Conservation (phyloP, 768 basidiomycete genomes). For the Russula earlei region DNA sequence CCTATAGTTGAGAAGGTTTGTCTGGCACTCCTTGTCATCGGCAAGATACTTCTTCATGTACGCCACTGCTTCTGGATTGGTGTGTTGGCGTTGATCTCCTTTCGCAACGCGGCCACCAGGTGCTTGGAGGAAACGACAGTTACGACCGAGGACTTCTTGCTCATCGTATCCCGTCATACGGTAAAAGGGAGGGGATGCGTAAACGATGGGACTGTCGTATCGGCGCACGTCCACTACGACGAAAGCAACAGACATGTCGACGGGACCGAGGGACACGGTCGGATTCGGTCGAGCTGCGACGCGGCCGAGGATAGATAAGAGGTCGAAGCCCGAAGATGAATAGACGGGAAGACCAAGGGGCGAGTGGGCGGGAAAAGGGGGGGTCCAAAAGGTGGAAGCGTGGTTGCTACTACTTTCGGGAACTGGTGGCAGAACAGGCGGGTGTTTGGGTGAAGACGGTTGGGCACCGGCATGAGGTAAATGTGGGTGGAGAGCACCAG, state of each 20-base stretch:
- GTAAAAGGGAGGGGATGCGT: slow-evolving; percentile 80
- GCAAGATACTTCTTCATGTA: slow-evolving; percentile 56
- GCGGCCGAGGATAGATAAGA: slow-evolving; percentile 70
- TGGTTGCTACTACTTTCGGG: background rate
- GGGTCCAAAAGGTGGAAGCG: background rate
- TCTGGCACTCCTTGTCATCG: slow-evolving; percentile 83
- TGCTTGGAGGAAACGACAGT: slow-evolving; percentile 86
- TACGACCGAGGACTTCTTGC: slow-evolving; percentile 73
- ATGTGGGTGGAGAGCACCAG: slow-evolving; percentile 6
- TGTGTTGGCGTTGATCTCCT: slow-evolving; percentile 48
- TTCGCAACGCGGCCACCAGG: slow-evolving; percentile 50
- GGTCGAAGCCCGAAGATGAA: slow-evolving; percentile 85
- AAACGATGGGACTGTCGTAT: slow-evolving; percentile 81
- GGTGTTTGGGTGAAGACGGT: background rate
- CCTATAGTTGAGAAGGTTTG: slow-evolving; percentile 77
- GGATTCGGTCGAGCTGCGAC: slow-evolving; percentile 70
- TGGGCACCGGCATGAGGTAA: background rate
- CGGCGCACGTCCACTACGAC: slow-evolving; percentile 78
- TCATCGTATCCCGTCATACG: slow-evolving; percentile 66
- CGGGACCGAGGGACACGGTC: slow-evolving; percentile 72
- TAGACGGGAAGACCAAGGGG: slow-evolving; percentile 53
- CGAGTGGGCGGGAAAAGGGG: slow-evolving; percentile 22
- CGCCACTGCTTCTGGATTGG: slow-evolving; percentile 56
- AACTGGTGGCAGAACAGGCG: background rate
- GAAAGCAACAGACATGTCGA: slow-evolving; percentile 90